phyloP scores from a whole-genome alignment of 148 eudicot genomes.

The Amaranthus hypochondriacus region DNA sequence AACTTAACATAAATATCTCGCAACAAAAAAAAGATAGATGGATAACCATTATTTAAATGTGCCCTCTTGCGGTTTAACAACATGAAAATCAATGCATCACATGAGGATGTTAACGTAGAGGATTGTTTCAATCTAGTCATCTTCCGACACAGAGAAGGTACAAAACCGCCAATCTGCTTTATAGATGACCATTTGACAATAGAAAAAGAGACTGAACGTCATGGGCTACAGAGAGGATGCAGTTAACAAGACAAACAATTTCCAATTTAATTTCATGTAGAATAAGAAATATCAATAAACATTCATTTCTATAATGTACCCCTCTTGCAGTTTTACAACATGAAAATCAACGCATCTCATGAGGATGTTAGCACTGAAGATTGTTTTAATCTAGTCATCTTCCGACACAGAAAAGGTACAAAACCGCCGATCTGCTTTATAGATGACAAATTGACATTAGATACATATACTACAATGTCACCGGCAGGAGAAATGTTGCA shows the following conservation, averaged over 20 bases:
- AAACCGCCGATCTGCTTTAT: conserved; percentile 45
- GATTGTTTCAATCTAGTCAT: conserved; percentile 17
- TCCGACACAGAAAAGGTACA: conserved; percentile 49
- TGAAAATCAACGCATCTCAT: background rate
- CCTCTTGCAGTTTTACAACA: conserved; percentile 3
- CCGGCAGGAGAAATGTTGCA: too few species aligned
- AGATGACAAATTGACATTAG: conserved; percentile 32
- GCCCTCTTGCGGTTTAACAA: too few species aligned
- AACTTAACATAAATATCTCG: too few species aligned
- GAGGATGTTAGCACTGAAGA: conserved; percentile 3
- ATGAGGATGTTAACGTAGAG: background rate
- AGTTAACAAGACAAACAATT: too few species aligned
- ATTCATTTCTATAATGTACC: conserved; percentile 10
- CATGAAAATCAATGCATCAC: too few species aligned
- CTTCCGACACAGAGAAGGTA: conserved; percentile 29
- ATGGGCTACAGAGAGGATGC: too few species aligned
- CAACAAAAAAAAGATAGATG: too few species aligned
- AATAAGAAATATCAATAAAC: too few species aligned
- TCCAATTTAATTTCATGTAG: too few species aligned
- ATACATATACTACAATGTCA: too few species aligned
- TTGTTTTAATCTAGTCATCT: conserved; percentile 37
- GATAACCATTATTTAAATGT: too few species aligned
- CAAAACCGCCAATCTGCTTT: conserved; percentile 22
- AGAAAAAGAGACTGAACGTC: background rate
- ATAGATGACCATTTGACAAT: conserved; percentile 17